Conservation (phyloP, 192 early-diverging fungal genomes). For the Coemansia sp. region DNA sequence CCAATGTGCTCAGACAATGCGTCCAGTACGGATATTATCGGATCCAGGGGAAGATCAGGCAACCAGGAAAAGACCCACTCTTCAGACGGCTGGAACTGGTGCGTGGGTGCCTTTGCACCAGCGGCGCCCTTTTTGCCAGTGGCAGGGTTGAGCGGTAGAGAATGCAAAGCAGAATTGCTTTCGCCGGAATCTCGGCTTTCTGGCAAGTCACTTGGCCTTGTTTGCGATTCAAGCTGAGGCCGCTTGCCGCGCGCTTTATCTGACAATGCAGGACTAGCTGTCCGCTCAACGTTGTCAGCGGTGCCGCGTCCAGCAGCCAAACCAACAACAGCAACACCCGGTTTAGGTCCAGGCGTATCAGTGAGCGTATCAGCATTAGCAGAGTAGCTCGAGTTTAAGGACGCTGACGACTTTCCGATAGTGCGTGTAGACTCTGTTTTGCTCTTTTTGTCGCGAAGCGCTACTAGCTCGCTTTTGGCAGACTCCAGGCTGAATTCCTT, state of each 20-base stretch:
- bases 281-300: slow-evolving; percentile 20
- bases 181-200: background rate
- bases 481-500: slow-evolving; percentile 64
- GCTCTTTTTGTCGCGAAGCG: slow-evolving; percentile 56
- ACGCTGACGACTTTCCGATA: slow-evolving; percentile 23
- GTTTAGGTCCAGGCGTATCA: background rate
- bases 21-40: slow-evolving; percentile 64
- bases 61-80: slow-evolving; percentile 64
- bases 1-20: slow-evolving; percentile 71
- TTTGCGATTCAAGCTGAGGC: slow-evolving; percentile 37
- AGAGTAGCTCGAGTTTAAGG: background rate
- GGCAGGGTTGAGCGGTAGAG: background rate
- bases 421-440: slow-evolving; percentile 30
- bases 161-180: background rate
- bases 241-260: slow-evolving; percentile 76
- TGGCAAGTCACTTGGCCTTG: background rate
- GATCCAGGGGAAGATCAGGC: slow-evolving; percentile 66
- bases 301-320: slow-evolving; percentile 18
- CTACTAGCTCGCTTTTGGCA: slow-evolving; percentile 59
- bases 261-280: slow-evolving; percentile 55
- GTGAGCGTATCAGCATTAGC: background rate
- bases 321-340: background rate
- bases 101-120: background rate
- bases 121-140: background rate
- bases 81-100: slow-evolving; percentile 41